Percentiles rank a stretch among this genome's conserved stretches.
Conservation (phyloP, 768 basidiomycete species). For the Lactarius deliciosus region DNA sequence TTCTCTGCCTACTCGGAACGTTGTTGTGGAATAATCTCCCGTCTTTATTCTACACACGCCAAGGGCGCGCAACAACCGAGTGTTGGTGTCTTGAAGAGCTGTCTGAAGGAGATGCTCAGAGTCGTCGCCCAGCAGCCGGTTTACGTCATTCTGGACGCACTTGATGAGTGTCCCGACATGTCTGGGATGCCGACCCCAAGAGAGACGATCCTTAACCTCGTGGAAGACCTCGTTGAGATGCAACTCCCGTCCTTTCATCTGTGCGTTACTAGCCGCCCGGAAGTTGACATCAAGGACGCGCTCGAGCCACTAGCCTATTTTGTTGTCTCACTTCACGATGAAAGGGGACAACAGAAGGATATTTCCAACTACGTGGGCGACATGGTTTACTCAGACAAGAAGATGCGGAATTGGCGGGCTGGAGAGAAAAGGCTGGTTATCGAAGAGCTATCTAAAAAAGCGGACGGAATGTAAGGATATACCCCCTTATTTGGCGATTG, state of each 20-base stretch:
- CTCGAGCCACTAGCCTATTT: background rate
- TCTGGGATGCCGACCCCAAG: background rate
- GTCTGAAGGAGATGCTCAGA: background rate
- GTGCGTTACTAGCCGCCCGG: background rate
- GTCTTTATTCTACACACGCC: background rate
- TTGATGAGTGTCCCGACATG: too few species aligned
- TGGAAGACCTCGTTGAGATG: background rate
- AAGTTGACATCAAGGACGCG: background rate
- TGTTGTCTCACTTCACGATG: background rate
- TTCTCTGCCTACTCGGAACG: background rate
- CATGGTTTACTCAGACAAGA: background rate
- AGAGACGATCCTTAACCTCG: background rate
- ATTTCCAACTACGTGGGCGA: background rate
- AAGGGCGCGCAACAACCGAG: background rate
- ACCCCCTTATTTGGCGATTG: background rate
- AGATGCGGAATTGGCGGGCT: background rate
- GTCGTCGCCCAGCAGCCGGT: background rate
- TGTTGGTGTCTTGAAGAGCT: background rate
- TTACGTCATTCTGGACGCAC: too few species aligned
- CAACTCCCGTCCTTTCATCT: background rate
- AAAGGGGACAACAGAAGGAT: background rate
- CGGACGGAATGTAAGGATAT: background rate
- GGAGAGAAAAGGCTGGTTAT: too few species aligned
- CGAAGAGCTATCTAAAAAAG: background rate
- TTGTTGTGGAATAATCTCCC: background rate